Conservation (phyloP, 2,329 filamentous ascomycete species). For the Trichoderma arundinaceum region DNA sequence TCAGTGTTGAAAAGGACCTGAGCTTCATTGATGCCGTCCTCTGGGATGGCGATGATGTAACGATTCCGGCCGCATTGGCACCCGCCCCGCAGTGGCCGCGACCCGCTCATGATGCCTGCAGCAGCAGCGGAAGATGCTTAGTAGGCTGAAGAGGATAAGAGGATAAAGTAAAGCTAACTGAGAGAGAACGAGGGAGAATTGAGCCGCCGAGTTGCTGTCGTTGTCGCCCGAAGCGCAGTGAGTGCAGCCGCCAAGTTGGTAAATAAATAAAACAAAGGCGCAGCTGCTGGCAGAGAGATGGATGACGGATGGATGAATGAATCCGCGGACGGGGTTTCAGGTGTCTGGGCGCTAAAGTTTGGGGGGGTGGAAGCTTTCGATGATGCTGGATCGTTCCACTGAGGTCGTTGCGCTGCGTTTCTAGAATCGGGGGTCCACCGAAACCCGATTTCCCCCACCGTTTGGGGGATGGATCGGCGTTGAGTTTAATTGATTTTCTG, state of each 20-base stretch:
- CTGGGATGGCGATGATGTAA: constrained; percentile 76
- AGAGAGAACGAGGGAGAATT: not conserved
- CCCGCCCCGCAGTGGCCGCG: constrained; percentile 69
- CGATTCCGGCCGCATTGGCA: constrained; percentile 87
- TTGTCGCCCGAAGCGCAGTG: not conserved
- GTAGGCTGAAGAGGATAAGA: not conserved
- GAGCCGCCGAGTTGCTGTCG: not conserved
- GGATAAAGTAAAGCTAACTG: not conserved
- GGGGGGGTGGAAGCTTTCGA: not conserved
- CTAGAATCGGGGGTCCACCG: not conserved
- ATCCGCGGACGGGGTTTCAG: not conserved
- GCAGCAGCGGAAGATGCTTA: not conserved
- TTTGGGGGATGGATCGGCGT: no score
- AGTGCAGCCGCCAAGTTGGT: not conserved
- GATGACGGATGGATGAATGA: not conserved
- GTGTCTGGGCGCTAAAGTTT: not conserved
- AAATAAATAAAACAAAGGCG: constrained; percentile 18
- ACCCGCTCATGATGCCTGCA: constrained; percentile 50
- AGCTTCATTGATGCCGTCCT: constrained; percentile 59
- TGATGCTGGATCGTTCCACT: constrained; percentile 27
- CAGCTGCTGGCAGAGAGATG: not conserved
- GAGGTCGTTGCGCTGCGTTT: not conserved
- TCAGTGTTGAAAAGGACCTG: constrained; percentile 78
- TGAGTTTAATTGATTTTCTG: not conserved
- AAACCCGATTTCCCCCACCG: not conserved